Conservation (phyloP, 2,329 filamentous ascomycete species). For the Neurospora sp. region DNA sequence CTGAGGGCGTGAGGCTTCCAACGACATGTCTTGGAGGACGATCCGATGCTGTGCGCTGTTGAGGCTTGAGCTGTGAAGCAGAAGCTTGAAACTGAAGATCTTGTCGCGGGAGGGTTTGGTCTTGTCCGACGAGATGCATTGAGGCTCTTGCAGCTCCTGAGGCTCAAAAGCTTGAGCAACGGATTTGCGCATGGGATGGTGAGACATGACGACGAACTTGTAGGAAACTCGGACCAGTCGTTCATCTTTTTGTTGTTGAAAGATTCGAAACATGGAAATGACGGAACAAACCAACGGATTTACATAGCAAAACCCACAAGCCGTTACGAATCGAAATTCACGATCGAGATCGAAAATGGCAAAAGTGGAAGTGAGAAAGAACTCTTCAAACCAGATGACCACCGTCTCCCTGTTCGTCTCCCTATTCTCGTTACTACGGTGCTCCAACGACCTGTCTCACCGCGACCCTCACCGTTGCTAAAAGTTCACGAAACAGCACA, state of each 20-base stretch:
- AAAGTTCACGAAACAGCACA: neutral
- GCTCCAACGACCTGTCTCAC: neutral
- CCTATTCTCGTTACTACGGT: neutral
- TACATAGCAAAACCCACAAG: neutral
- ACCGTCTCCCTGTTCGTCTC: neutral
- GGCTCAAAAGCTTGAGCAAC: neutral
- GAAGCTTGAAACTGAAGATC: neutral
- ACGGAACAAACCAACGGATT: neutral
- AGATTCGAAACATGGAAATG: neutral
- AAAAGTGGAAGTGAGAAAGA: neutral
- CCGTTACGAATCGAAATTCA: neutral
- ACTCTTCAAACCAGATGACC: neutral
- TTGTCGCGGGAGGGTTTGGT: neutral
- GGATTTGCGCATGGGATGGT: neutral
- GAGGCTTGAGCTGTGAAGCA: neutral
- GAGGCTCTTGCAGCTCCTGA: neutral
- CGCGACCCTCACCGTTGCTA: neutral
- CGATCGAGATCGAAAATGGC: neutral
- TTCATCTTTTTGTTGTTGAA: neutral
- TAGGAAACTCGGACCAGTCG: neutral
- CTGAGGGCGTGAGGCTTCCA: neutral
- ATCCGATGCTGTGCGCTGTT: neutral
- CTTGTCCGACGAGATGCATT: neutral
- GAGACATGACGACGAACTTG: neutral
- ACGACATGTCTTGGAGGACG: neutral